Evolutionary conservation across 2,329 filamentous ascomycete species (phyloP).

Genomic region (Ophiostoma sp.): DNA sequence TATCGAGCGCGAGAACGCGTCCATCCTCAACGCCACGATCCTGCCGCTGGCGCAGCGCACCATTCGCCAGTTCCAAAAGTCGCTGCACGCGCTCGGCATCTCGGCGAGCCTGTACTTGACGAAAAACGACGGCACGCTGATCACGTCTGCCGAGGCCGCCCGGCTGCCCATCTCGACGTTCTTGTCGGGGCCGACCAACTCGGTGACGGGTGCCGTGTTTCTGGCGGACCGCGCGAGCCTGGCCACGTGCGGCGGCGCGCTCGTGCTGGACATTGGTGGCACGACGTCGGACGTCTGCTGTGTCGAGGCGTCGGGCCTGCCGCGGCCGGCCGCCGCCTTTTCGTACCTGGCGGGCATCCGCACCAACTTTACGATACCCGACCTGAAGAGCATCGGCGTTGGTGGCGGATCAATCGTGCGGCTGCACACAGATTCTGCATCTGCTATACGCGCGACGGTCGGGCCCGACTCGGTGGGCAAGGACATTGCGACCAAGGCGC

Average conservation of each 20-base stretch:
- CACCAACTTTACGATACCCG: background rate
- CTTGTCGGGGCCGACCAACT: background rate
- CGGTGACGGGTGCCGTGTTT: background rate
- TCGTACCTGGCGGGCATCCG: background rate
- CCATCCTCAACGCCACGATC: background rate
- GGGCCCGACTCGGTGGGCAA: slow-evolving; percentile 1
- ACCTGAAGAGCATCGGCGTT: background rate
- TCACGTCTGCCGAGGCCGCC: background rate
- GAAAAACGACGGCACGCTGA: background rate
- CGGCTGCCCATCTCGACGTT: background rate
- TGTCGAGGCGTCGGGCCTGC: background rate
- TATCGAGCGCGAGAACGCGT: background rate
- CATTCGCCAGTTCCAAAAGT: background rate
- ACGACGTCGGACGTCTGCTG: background rate
- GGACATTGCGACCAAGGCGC: background rate
- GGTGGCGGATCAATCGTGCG: background rate
- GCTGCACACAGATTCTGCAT: background rate
- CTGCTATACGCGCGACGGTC: background rate
- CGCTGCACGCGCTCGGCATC: background rate
- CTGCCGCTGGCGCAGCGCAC: slow-evolving; percentile 1
- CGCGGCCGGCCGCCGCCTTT: background rate
- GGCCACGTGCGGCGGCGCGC: background rate
- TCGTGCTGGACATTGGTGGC: background rate
- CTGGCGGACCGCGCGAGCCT: background rate
- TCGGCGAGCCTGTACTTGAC: background rate